phyloP scores from a whole-genome alignment of 257 asterid genomes.

The Solanum ossicruentum region DNA sequence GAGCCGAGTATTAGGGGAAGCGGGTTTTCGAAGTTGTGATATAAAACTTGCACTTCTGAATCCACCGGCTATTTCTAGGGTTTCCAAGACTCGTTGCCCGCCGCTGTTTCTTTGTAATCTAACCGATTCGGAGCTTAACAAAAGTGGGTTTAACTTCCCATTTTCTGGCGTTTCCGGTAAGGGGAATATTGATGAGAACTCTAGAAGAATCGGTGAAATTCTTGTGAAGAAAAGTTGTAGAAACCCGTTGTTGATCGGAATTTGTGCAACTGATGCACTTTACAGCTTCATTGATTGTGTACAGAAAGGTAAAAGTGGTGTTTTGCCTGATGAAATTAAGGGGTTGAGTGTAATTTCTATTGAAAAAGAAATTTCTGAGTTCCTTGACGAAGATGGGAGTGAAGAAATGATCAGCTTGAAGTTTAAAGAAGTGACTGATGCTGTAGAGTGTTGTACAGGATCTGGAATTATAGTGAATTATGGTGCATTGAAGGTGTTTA shows the following conservation, averaged over 20 bases:
- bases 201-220: slow-evolving; percentile 50
- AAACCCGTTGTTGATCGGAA: slow-evolving; percentile 71
- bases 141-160: slow-evolving; percentile 40
- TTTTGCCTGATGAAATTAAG: slow-evolving; percentile 42
- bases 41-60: slow-evolving; percentile 55
- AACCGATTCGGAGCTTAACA: slow-evolving; percentile 33
- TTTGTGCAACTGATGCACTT: slow-evolving; percentile 47
- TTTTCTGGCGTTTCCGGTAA: slow-evolving; percentile 22
- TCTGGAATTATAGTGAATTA: slow-evolving; percentile 42
- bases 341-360: slow-evolving; percentile 34
- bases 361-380: slow-evolving; percentile 43
- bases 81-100: slow-evolving; percentile 34
- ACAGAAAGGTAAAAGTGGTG: slow-evolving; percentile 32
- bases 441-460: slow-evolving; percentile 23
- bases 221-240: slow-evolving; percentile 27
- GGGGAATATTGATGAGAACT: slow-evolving; percentile 39
- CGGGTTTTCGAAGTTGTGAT: slow-evolving; percentile 77
- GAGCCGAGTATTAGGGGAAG: slow-evolving; percentile 81
- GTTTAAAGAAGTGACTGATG: slow-evolving; percentile 38
- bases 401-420: slow-evolving; percentile 33
- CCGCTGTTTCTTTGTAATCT: slow-evolving; percentile 38
- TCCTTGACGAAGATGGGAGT: slow-evolving; percentile 20
- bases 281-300: slow-evolving; percentile 32
- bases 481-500: slow-evolving; percentile 59
- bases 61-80: slow-evolving; percentile 48